A percentile compares a stretch with the other conserved stretches of the same genome.
These are phyloP conservation scores for Clathrospora elynae DNA, from an alignment of 2,329 filamentous ascomycete species.

Conservation along the genomic window DNA sequence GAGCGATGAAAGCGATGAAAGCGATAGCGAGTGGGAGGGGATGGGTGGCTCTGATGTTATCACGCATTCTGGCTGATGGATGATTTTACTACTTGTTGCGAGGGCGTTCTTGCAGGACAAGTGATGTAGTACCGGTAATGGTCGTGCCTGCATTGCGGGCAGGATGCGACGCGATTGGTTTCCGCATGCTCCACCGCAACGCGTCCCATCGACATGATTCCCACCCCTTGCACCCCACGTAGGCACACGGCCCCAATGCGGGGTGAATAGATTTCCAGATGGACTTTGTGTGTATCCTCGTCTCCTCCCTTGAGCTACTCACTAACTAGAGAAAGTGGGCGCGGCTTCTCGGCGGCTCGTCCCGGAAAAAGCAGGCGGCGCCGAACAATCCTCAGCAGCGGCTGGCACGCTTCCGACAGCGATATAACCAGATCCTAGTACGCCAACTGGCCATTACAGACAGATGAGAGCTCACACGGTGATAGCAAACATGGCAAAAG, in stretches of 20 bases:
- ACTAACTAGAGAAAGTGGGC: slow-evolving; percentile 57
- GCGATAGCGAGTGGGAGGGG: slow-evolving; percentile 1
- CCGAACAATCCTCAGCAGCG: slow-evolving; percentile 64
- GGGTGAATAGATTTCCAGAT: slow-evolving; percentile 31
- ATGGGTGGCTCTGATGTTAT: background rate
- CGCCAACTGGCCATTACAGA: background rate
- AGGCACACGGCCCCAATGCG: slow-evolving; percentile 32
- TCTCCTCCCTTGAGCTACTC: background rate
- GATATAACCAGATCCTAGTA: slow-evolving; percentile 64
- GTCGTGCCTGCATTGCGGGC: slow-evolving; percentile 6
- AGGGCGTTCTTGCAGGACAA: background rate
- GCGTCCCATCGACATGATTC: slow-evolving; percentile 22
- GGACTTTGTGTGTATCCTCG: slow-evolving; percentile 30
- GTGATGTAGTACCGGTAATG: background rate
- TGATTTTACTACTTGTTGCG: no score
- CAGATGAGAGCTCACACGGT: slow-evolving; percentile 17
- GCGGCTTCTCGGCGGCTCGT: slow-evolving; percentile 64
- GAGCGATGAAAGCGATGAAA: slow-evolving; percentile 1
- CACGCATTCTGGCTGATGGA: no score
- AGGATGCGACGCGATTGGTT: slow-evolving; percentile 17
- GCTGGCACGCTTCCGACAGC: slow-evolving; percentile 64
- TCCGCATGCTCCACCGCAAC: slow-evolving; percentile 16
- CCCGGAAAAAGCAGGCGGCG: slow-evolving; percentile 56
- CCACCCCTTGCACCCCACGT: slow-evolving; percentile 24
- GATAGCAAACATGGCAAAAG: slow-evolving; percentile 65